Percentiles rank a stretch among this genome's conserved stretches.
Evolutionary conservation across 345 rosid species (phyloP).

Genomic region (Citropsis articulata): DNA sequence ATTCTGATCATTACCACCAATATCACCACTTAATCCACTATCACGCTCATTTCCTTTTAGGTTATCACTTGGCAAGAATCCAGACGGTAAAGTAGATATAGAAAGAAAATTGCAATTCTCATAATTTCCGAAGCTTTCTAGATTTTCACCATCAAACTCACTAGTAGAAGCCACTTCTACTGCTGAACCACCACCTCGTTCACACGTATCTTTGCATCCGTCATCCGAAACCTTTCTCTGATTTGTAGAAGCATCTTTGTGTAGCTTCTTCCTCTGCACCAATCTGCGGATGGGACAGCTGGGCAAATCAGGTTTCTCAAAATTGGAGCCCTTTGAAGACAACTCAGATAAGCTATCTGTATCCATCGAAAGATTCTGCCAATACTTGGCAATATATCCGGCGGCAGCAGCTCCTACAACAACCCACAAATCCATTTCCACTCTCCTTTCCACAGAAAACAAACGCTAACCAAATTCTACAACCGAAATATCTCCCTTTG

Average conservation of each 20-base stretch:
- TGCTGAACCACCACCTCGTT: conserved; percentile 26
- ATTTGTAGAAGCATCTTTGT: conserved; percentile 27
- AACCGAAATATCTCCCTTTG: conserved; percentile 9
- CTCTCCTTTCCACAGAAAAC: conserved; percentile 12
- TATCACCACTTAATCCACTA: conserved; percentile 13
- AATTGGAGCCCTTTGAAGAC: conserved; percentile 28
- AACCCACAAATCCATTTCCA: conserved; percentile 69
- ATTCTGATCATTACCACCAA: conserved; percentile 2
- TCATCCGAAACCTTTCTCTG: conserved; percentile 17
- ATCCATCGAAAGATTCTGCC: conserved; percentile 39
- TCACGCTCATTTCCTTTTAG: conserved; percentile 17
- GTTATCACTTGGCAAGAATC: conserved; percentile 26
- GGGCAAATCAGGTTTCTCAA: conserved; percentile 29
- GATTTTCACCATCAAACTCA: conserved; percentile 19
- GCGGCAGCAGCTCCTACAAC: conserved; percentile 81
- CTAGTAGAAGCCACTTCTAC: conserved; percentile 36
- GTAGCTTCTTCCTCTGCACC: conserved; percentile 28
- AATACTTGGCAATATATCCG: conserved; percentile 57
- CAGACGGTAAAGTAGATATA: conserved; percentile 21
- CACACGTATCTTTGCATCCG: conserved; percentile 18
- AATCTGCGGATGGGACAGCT: conserved; percentile 22
- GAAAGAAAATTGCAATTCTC: conserved; percentile 25
- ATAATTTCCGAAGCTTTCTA: conserved; percentile 23
- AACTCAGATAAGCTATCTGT: conserved; percentile 27
- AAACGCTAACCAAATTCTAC: conserved; percentile 28